phyloP scores from a whole-genome alignment of 352 stramenopile species.

The Globisporangium solare region DNA sequence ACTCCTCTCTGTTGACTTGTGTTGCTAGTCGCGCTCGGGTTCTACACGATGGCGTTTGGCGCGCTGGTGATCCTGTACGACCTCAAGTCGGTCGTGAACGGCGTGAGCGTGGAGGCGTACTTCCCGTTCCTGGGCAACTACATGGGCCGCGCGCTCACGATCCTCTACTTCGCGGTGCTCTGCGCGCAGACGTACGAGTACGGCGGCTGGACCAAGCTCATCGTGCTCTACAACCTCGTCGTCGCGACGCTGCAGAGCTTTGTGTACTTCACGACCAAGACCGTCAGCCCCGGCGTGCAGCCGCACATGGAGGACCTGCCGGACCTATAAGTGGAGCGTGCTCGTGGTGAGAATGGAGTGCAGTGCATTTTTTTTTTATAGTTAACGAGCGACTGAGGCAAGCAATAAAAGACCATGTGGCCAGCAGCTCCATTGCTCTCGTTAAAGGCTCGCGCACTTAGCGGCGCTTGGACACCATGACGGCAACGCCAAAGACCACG shows the following conservation, averaged over 20 bases:
- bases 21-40: conserved; percentile 49
- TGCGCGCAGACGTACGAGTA: conserved; percentile 67
- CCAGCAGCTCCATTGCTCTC: no score
- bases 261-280: conserved; percentile 82
- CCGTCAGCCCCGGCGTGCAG: conserved; percentile 38
- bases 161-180: conserved; percentile 79
- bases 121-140: conserved; percentile 87
- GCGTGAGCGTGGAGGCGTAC: conserved; percentile 77
- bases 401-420: neutral
- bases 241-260: conserved; percentile 73
- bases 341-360: neutral
- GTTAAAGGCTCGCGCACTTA: neutral
- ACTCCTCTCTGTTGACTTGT: conserved; percentile 10
- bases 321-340: conserved; percentile 29
- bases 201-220: conserved; percentile 61
- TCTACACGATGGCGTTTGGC: conserved; percentile 87
- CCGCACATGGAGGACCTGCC: conserved; percentile 65
- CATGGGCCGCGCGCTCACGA: conserved; percentile 72
- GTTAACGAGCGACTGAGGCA: neutral
- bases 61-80: conserved; percentile 77
- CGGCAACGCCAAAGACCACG: neutral
- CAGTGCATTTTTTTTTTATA: conserved; percentile 1
- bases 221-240: conserved; percentile 74
- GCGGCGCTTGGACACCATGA: conserved; percentile 5
- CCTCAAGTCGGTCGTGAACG: conserved; percentile 80